Evolutionary conservation across 2,329 filamentous ascomycete species (phyloP), one percentile per base, ranked within the genome.

Genomic region (Fusarium sp.): DNA sequence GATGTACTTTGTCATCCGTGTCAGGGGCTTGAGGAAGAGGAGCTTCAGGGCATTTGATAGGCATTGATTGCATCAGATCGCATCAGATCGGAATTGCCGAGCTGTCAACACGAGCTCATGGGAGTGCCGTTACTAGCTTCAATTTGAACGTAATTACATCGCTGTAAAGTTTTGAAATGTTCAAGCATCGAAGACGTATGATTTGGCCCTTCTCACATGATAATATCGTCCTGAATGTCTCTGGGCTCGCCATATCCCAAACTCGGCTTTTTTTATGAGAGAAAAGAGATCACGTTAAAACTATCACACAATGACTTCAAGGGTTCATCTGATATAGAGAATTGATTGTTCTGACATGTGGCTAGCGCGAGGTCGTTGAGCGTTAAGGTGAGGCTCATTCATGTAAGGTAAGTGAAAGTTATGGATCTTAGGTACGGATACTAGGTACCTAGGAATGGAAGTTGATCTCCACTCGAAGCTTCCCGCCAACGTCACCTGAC

Each of bases 401-500:
- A 42, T 66, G 41, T 52, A 62, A 62, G 66, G 41, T 52, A 62
- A 62, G 66, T 67, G 35, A 54, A 65, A 59, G 51, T 45, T 64
- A 45, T 38, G 16, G 29, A 19, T 21, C 48, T 38, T 37, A 46
- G 44, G 54, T 44, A 12, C n/a, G 27, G 27, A 31, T 21, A 18
- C 27, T n/a, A 41, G 8, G 14, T 15, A 23, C 18, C 25, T 46
- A 15, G 44, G 44, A 46, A 46, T 27, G 29, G n/a, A 38, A 38
- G 46, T 62, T 68, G 65, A 45, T 60, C 23, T 63, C 38, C 27
- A 63, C 57, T 21, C 11, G 38, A 35, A 52, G 19, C 21, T 25
- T 51, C 62, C 60, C 59, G 38, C 52, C 63, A 66, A 63, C 58
- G 72, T 78, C 76, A 78, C 76, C 76, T 78, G 76, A 78, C 69